Conservation (phyloP, 164 flowering plant genomes). For the Cinnamomum micranthum region DNA sequence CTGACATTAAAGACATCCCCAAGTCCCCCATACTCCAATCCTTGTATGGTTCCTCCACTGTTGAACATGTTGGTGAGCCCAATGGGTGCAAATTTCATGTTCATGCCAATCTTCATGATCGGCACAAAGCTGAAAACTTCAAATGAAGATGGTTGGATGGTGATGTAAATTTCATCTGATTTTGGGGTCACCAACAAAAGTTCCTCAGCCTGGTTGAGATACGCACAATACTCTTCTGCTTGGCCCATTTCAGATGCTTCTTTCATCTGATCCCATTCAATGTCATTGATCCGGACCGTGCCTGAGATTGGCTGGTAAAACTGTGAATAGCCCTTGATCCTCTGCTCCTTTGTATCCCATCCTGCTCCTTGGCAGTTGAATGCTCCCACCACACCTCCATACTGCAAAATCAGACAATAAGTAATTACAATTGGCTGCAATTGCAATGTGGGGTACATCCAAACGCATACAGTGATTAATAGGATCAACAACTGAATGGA, state of each 20-base stretch:
- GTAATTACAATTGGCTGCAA: neutral
- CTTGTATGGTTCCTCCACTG: conserved; percentile 56
- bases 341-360: conserved; percentile 64
- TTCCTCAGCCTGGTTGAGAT: conserved; percentile 49
- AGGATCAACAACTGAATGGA: neutral
- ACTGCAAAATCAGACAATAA: conserved; percentile 29
- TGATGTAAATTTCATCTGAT: conserved; percentile 34
- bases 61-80: conserved; percentile 80
- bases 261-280: conserved; percentile 70
- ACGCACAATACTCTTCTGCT: conserved; percentile 54
- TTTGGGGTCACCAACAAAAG: conserved; percentile 27
- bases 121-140: conserved; percentile 79
- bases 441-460: neutral
- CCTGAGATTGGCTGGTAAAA: conserved; percentile 66
- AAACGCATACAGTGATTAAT: too few relatives aligned
- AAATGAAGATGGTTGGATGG: conserved; percentile 60
- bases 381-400: conserved; percentile 85
- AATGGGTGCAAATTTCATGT: conserved; percentile 56
- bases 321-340: conserved; percentile 61
- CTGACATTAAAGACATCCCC: conserved; percentile 19
- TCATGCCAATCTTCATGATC: conserved; percentile 29
- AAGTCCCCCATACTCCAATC: conserved; percentile 26
- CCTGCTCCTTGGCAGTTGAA: conserved; percentile 97
- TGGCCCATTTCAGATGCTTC: conserved; percentile 41
- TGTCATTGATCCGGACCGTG: conserved; percentile 47